Base-by-base conservation (phyloP, 305 asterid species). In the Fraxinus dipetala region DNA sequence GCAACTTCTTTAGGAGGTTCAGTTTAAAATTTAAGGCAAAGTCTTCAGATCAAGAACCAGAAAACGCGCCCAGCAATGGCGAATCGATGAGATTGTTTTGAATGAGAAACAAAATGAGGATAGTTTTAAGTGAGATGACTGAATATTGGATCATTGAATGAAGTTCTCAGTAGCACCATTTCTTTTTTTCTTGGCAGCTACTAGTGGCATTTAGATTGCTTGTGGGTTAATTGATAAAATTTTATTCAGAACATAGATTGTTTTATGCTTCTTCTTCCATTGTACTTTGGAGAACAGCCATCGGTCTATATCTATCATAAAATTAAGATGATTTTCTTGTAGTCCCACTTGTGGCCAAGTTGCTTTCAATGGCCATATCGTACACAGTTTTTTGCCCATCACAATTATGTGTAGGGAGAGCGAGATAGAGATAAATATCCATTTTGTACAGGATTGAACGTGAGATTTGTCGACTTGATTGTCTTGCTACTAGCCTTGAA, bases 31-130 rank as follows among this genome's bases (percentile, higher is more conserved):
- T 63, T 10, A 63, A 24, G 72, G 32, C 72, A 28, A 63, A 24
- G 32, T 63, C 72, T 24, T 22, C 72, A 63, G 72, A 63, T 63
- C 72, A 63, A 22, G 22, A 63, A 28, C 6, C n/a, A 24, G 72
- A 63, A 63, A 63, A 63, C 30, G 72, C 7, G n/a, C 72, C 72
- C 72, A n/a, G 72, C 72, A 63, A 63, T 63, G 72, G 72, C 32
- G 72, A 63, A 63, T 28, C 30, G 1, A n/a, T 59, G 28, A 59
- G 32, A 24, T 22, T 24, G 16, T 63, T 63, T 63, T 9, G 14
- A 63, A 63, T 9, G 31, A 61, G 22, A 59, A 61, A 22, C 72
- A 61, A 61, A 61, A 63, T 63, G 16, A 63, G 30, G 72, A 63
- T 2, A 63, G 72, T 8, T 24, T 11, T 22, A 63, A 22, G 72